Evolutionary conservation across 2,329 filamentous ascomycete species (phyloP).

Genomic region (Trichophyton verrucosum): DNA sequence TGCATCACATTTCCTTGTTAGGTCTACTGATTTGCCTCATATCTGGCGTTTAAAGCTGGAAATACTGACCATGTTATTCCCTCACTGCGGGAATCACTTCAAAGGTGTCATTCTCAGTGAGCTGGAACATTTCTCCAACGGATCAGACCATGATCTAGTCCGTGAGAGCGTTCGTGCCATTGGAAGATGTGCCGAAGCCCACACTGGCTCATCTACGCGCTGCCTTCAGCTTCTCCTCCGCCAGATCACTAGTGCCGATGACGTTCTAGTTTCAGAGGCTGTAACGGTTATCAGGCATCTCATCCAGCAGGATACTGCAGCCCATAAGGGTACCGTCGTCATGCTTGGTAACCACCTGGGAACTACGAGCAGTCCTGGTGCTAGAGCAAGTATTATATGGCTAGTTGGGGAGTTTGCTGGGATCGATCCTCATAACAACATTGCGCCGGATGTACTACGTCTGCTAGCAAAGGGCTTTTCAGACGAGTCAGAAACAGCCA

Average conservation of each 20-base stretch:
- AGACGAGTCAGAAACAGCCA: conserved; percentile 71
- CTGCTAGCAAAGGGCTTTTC: conserved; percentile 77
- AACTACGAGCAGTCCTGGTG: conserved; percentile 72
- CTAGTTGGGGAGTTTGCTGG: conserved; percentile 89
- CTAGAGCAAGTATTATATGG: conserved; percentile 92
- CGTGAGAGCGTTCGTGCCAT: conserved; percentile 86
- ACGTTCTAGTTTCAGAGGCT: conserved; percentile 79
- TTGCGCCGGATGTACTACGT: conserved; percentile 81
- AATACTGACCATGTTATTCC: conserved; percentile 79
- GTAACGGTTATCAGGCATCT: conserved; percentile 90
- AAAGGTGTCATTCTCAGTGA: conserved; percentile 86
- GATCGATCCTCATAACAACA: conserved; percentile 66
- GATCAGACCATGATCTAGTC: conserved; percentile 61
- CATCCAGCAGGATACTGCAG: conserved; percentile 76
- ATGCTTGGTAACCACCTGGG: conserved; percentile 84
- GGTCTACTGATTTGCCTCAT: conserved; percentile 61
- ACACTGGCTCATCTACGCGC: conserved; percentile 56
- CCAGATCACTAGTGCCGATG: conserved; percentile 79
- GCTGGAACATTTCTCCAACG: conserved; percentile 80
- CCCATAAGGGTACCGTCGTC: conserved; percentile 74
- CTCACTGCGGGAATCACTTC: conserved; percentile 58
- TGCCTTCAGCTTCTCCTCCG: conserved; percentile 73
- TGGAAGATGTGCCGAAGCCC: conserved; percentile 77
- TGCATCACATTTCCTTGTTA: conserved; percentile 77
- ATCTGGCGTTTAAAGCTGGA: conserved; percentile 91